Percentiles rank a stretch among this genome's conserved stretches.
These are phyloP conservation scores for Aspergillus sp. DNA, from an alignment of 2,329 filamentous ascomycete species.

Conservation along the genomic window DNA sequence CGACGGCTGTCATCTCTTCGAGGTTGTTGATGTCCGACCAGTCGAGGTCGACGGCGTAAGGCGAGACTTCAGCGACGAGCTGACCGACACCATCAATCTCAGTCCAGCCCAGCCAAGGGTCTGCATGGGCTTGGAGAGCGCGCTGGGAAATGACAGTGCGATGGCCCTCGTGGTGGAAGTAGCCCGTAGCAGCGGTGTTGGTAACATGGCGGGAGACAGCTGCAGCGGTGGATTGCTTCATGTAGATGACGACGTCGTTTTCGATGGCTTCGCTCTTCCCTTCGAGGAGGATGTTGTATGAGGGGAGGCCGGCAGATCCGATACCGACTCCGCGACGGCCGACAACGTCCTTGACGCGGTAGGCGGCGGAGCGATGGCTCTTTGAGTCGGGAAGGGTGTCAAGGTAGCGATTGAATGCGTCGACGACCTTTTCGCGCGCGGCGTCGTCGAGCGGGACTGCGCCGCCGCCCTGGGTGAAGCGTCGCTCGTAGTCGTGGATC, in stretches of 20 bases:
- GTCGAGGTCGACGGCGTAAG: constrained; percentile 27
- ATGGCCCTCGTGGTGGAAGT: constrained; percentile 25
- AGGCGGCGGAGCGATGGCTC: background rate
- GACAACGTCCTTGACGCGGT: constrained; percentile 22
- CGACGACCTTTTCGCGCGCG: constrained; percentile 18
- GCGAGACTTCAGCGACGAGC: constrained; percentile 27
- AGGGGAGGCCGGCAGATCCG: constrained; percentile 24
- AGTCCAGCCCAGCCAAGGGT: constrained; percentile 28
- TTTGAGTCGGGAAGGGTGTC: constrained; percentile 16
- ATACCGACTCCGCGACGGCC: constrained; percentile 25
- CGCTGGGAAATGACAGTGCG: constrained; percentile 27
- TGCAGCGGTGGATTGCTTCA: constrained; percentile 21
- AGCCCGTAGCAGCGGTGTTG: constrained; percentile 15
- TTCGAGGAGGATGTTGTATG: constrained; percentile 25
- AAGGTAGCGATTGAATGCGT: constrained; percentile 19
- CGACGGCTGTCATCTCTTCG: constrained; percentile 20
- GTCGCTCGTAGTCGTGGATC: constrained; percentile 21
- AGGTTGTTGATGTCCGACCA: constrained; percentile 26
- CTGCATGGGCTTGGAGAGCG: constrained; percentile 23
- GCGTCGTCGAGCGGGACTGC: constrained; percentile 17
- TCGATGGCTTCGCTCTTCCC: constrained; percentile 25
- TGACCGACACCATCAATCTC: constrained; percentile 25
- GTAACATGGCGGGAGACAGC: constrained; percentile 20
- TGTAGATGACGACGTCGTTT: constrained; percentile 26
- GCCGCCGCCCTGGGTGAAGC: constrained; percentile 19